phyloP scores from a whole-genome alignment of 371 early-diverging fungal species.

The Rhizopus arrhizus region DNA sequence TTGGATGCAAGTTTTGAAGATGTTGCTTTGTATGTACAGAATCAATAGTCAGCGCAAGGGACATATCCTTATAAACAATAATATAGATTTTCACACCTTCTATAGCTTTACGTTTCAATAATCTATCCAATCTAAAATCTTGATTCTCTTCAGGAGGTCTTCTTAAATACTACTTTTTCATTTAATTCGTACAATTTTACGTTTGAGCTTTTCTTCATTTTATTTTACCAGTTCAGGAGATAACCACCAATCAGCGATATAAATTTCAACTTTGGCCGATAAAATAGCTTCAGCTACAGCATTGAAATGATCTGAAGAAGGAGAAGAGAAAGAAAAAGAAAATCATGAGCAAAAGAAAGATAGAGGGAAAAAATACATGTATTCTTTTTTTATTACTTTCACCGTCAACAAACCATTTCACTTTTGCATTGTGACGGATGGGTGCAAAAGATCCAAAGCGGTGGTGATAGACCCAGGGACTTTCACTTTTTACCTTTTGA shows the following conservation, averaged over 20 bases:
- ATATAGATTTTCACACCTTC: constrained; percentile 91
- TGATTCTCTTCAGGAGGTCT: constrained; percentile 76
- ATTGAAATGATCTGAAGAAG: constrained; percentile 71
- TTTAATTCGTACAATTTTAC: not conserved
- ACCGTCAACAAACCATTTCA: constrained; percentile 84
- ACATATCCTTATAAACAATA: constrained; percentile 89
- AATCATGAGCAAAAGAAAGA: constrained; percentile 23
- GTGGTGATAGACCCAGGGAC: constrained; percentile 72
- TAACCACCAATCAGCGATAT: constrained; percentile 93
- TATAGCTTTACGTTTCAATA: constrained; percentile 81
- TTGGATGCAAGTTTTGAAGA: constrained; percentile 77
- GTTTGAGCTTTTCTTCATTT: not conserved
- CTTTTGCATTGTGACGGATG: constrained; percentile 64
- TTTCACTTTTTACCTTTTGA: constrained; percentile 57
- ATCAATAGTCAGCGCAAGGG: constrained; percentile 76
- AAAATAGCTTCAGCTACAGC: constrained; percentile 80
- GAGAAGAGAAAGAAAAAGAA: constrained; percentile 2
- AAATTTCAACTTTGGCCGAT: constrained; percentile 78
- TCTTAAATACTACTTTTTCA: constrained; percentile 64
- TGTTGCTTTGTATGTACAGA: constrained; percentile 82
- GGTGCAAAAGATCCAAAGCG: constrained; percentile 85
- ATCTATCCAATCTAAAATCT: constrained; percentile 80
- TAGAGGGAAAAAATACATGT: constrained; percentile 4
- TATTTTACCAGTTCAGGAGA: constrained; percentile 71
- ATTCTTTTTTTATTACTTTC: constrained; percentile 43